Evolutionary conservation across 768 basidiomycete species (phyloP).

Genomic region (Auricularia cornea): DNA sequence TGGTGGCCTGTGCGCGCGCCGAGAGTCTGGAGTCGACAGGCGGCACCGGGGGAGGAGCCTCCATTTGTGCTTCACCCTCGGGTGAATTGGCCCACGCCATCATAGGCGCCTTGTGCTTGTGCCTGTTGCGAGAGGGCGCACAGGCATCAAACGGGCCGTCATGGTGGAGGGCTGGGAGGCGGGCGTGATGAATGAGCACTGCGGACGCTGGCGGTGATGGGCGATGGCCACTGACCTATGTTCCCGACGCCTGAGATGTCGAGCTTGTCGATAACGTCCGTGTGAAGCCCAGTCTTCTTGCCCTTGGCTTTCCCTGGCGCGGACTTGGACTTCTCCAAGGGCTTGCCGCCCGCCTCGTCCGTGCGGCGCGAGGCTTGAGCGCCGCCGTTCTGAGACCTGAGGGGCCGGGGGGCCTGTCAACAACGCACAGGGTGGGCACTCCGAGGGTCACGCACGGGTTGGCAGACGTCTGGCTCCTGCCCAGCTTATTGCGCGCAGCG

Average conservation of each 20-base stretch:
- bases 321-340: slow-evolving; percentile 35
- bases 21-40: slow-evolving; percentile 29
- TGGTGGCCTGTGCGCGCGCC: slow-evolving; percentile 8
- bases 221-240: slow-evolving; percentile 48
- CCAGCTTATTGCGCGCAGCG: slow-evolving; percentile 38
- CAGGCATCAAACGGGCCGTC: slow-evolving; percentile 90
- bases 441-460: slow-evolving; percentile 36
- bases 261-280: slow-evolving; percentile 84
- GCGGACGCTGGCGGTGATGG: slow-evolving; percentile 2
- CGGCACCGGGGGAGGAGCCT: slow-evolving; percentile 5
- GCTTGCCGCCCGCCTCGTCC: slow-evolving; percentile 37
- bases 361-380: slow-evolving; percentile 32
- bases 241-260: slow-evolving; percentile 73
- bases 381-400: slow-evolving; percentile 17
- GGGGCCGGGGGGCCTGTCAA: too few species aligned
- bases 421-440: slow-evolving; percentile 1
- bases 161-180: slow-evolving; percentile 71
- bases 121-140: slow-evolving; percentile 80
- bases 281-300: slow-evolving; percentile 64
- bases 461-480: slow-evolving; percentile 47
- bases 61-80: slow-evolving; percentile 10
- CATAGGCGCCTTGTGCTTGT: slow-evolving; percentile 74
- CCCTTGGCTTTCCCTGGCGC: slow-evolving; percentile 39
- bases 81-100: slow-evolving; percentile 53
- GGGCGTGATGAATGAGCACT: slow-evolving; percentile 1